Evolutionary conservation across 2,329 filamentous ascomycete genomes (phyloP).

Genomic region (Microcera coccophila): DNA sequence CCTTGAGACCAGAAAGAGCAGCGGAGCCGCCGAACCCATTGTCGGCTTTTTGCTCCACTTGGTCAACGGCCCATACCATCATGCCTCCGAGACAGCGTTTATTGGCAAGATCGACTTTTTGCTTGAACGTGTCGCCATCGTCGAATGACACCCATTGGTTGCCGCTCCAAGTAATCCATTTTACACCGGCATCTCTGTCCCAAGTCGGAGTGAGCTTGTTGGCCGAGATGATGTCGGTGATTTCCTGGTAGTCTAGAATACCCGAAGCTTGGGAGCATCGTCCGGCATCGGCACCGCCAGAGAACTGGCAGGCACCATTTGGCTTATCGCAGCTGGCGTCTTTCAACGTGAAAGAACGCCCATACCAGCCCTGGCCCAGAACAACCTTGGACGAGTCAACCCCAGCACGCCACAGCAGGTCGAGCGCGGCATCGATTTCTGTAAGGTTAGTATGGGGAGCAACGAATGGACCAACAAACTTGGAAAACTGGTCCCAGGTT

Average conservation of each 20-base stretch:
- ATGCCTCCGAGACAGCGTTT: constrained; percentile 28
- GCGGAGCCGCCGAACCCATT: too few species aligned
- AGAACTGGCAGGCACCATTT: constrained; percentile 14
- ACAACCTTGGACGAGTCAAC: constrained; percentile 31
- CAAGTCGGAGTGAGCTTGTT: constrained; percentile 19
- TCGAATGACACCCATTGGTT: constrained; percentile 40
- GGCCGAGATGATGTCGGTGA: constrained; percentile 21
- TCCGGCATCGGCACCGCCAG: constrained; percentile 12
- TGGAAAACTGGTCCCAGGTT: constrained; percentile 6
- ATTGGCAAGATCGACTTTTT: constrained; percentile 28
- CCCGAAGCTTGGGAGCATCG: constrained; percentile 22
- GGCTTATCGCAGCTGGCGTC: constrained; percentile 23
- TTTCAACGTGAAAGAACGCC: constrained; percentile 28
- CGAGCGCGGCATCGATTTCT: constrained; percentile 34
- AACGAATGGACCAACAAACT: constrained; percentile 7
- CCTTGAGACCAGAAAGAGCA: too few species aligned
- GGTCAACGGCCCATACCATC: constrained; percentile 34
- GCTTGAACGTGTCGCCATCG: constrained; percentile 9
- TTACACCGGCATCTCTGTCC: constrained; percentile 29
- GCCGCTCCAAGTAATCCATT: constrained; percentile 31
- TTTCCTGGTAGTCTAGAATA: constrained; percentile 25
- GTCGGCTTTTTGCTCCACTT: too few species aligned
- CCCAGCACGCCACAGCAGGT: constrained; percentile 37
- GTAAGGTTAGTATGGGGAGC: constrained; percentile 37
- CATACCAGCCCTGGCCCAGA: constrained; percentile 29